Evolutionary conservation across 2,329 filamentous ascomycete genomes (phyloP), one percentile per base, ranked within the genome.

Genomic region (Alternaria brassicicola): DNA sequence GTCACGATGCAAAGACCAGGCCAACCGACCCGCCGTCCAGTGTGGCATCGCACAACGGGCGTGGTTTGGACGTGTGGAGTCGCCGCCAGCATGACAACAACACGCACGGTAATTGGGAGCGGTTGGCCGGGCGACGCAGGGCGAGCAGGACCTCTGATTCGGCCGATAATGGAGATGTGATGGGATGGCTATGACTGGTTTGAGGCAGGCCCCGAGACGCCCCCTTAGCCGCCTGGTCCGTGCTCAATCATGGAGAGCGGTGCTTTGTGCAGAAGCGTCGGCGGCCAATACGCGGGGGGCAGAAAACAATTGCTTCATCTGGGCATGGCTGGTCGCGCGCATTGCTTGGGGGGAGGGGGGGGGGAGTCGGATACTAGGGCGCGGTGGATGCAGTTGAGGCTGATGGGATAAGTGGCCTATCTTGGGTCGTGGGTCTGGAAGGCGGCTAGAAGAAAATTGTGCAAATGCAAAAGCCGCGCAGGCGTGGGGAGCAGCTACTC

Each of bases 371-470:
- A 52, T 49, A 46, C 39, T 33, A 48, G 31, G 35, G 31, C 46
- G 36, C 41, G 49, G 19, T 39, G 41, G 48, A 25, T 55, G 35
- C 45, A 52, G 26, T 33, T 26, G 36, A 52, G 42, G 52, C 23
- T 21, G 51, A 38, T 43, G 54, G 53, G n/a, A 48, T 43, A 41
- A 41, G 39, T 30, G 36, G 30, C 49, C 31, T 41, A 19, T 55
- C 15, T 36, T 19, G 38, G 42, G 21, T 53, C 61, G 63, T 64
- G 63, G 61, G 63, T 59, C 63, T 51, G 48, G 52, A 59, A 52
- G 48, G 52, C 56, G 49, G 59, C 59, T 62, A 62, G 59, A 53
- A 59, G 60, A 63, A 65, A 64, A 63, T 63, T 65, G 63, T 55
- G 57, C 49, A 58, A 28, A 43, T 26, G 56, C 35, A 61, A 61